Base-by-base conservation (phyloP, 768 basidiomycete genomes). In the Agrocybe pediades region DNA sequence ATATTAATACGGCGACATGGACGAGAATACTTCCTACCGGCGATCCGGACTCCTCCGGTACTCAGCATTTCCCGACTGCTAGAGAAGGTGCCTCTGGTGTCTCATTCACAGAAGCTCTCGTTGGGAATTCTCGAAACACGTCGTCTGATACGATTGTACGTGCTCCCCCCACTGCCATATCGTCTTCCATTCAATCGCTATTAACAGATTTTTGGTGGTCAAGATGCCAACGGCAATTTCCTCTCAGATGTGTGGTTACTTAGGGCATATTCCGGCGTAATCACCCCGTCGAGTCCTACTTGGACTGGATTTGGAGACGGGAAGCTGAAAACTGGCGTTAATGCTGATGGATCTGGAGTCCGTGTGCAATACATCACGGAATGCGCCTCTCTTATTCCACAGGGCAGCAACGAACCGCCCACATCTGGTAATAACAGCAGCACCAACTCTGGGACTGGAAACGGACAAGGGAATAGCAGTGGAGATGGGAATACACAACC, bases 191-290 rank as follows among this genome's bases (percentile, higher is more conserved):
- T 41, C 20, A 27, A 30, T 44, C 26, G 40, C 16, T 41, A 39
- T 39, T 43, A 36, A 6, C 43, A 80, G 79, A 68, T 92, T 9
- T 93, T 90, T 58, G 91, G 91, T 27, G 91, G 91, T 36, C 79
- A 80, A 59, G 88, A 90, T 64, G 72, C 75, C 41, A 65, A 72
- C 51, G 90, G 90, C 13, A 81, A 74, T 21, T 85, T 88, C 63
- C 74, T 91, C 3, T 79, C 83, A 36, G 91, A 93, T 51, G 63
- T 93, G 9, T 93, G 91, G 91, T 66, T 93, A 7, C 74, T 93
- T 55, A 76, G 91, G 49, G 81, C 88, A 3, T 92, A 92, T 67
- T 76, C 78, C 55, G 86, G 76, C n/a, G 68, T 77, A 26, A 63
- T 89, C 51, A 79, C 79, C n/a, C 58, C 78, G n/a, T 78, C 83